Evolutionary conservation across 176 grass and related monocot genomes (phyloP).

Genomic region (Carex myosuroides): DNA sequence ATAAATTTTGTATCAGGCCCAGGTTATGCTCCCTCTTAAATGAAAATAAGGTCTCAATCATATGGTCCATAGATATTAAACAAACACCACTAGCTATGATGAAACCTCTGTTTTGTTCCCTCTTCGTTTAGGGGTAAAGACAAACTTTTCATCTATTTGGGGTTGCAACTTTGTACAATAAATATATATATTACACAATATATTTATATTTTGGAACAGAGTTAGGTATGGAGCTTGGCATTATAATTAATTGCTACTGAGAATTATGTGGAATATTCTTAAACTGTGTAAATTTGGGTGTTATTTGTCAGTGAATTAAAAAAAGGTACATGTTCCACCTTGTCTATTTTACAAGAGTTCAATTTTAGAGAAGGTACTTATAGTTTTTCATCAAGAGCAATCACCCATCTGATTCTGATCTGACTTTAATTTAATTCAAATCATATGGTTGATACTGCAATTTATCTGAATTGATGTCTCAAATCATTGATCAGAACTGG

Average conservation of each 20-base stretch:
- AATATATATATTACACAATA: background rate
- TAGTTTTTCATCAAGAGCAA: background rate
- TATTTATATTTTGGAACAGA: constrained; percentile 1
- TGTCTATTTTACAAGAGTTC: background rate
- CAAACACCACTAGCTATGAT: constrained; percentile 18
- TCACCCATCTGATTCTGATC: background rate
- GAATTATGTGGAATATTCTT: constrained; percentile 1
- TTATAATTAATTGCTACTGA: background rate
- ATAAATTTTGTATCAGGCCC: constrained; percentile 12
- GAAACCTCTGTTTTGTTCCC: constrained; percentile 24
- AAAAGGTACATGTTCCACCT: background rate
- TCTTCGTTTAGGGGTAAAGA: constrained; percentile 28
- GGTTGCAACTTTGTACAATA: background rate
- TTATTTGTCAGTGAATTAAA: constrained; percentile 10
- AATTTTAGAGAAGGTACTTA: background rate
- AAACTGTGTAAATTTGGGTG: background rate
- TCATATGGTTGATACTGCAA: background rate
- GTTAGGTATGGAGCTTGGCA: background rate
- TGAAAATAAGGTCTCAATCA: background rate
- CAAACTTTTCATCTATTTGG: constrained; percentile 23
- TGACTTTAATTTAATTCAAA: constrained; percentile 1
- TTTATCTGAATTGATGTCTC: constrained; percentile 12
- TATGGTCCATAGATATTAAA: constrained; percentile 12
- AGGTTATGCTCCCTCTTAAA: constrained; percentile 11
- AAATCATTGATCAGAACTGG: constrained; percentile 16